Conservation (phyloP, 208 protist species). For the Trypanosoma lewisi region DNA sequence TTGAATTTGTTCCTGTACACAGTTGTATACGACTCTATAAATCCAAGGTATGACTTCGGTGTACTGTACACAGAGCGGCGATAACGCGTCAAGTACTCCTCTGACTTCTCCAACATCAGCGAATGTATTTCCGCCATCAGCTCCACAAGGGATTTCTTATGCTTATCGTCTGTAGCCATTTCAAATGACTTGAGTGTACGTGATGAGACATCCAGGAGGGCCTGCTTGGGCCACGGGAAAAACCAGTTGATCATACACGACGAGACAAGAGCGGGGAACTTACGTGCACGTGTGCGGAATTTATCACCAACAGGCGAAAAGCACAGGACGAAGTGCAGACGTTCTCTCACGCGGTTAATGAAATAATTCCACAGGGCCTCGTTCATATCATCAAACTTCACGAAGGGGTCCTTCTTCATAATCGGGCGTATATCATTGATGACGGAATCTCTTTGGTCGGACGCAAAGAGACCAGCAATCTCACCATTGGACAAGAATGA, state of each 20-base stretch:
- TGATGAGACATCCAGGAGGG: conserved; percentile 91
- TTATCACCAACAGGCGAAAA: conserved; percentile 98
- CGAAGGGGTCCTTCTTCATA: conserved; percentile 94
- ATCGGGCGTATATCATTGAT: conserved; percentile 94
- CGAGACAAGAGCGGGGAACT: conserved; percentile 97
- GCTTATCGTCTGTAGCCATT: conserved; percentile 90
- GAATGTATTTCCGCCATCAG: conserved; percentile 92
- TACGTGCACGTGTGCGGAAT: conserved; percentile 94
- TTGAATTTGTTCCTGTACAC: conserved; percentile 93
- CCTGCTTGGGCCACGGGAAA: conserved; percentile 97
- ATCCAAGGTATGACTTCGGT: conserved; percentile 93
- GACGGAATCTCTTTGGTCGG: conserved; percentile 96
- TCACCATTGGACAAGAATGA: conserved; percentile 94
- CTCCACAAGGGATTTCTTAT: conserved; percentile 87
- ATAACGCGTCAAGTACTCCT: conserved; percentile 92
- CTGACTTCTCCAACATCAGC: conserved; percentile 87
- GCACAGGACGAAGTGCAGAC: conserved; percentile 97
- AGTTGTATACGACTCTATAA: conserved; percentile 91
- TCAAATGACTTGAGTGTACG: conserved; percentile 89
- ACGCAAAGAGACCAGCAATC: conserved; percentile 97
- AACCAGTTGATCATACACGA: conserved; percentile 99
- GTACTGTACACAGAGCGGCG: conserved; percentile 92
- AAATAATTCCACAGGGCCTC: conserved; percentile 97
- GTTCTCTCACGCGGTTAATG: conserved; percentile 94
- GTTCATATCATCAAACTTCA: conserved; percentile 94